Evolutionary conservation across 257 asterid species (phyloP).

Genomic region (Solanum pennellii): DNA sequence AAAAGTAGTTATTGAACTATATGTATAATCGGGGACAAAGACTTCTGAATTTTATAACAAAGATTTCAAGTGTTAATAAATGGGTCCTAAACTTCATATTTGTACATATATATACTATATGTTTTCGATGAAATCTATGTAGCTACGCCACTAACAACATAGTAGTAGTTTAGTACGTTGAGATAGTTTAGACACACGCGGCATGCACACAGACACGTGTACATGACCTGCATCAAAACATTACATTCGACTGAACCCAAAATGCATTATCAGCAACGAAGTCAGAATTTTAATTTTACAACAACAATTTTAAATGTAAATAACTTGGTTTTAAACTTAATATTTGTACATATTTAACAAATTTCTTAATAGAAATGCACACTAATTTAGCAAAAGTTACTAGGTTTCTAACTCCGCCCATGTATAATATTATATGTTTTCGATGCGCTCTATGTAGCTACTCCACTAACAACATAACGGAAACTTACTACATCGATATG

Average conservation of each 20-base stretch:
- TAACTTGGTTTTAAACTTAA: background rate
- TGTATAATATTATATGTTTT: background rate
- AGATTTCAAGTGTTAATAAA: background rate
- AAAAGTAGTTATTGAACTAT: too few relatives aligned
- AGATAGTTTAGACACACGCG: background rate
- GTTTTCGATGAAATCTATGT: background rate
- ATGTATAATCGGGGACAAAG: background rate
- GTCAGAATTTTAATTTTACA: background rate
- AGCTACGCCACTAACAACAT: background rate
- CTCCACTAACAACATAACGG: background rate
- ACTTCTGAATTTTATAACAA: background rate
- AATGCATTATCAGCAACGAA: background rate
- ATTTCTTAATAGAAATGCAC: background rate
- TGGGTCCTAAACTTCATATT: too few relatives aligned
- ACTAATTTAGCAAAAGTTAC: background rate
- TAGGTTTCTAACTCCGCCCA: background rate
- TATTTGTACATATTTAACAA: background rate
- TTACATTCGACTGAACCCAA: background rate
- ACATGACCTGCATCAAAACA: background rate
- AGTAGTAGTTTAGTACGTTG: background rate
- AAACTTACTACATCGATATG: background rate
- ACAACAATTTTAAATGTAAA: background rate
- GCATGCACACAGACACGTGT: background rate
- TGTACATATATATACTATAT: too few relatives aligned
- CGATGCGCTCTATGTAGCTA: background rate